Base-by-base conservation (phyloP, 2,329 filamentous ascomycete genomes). In the Trichoderma sp. region DNA sequence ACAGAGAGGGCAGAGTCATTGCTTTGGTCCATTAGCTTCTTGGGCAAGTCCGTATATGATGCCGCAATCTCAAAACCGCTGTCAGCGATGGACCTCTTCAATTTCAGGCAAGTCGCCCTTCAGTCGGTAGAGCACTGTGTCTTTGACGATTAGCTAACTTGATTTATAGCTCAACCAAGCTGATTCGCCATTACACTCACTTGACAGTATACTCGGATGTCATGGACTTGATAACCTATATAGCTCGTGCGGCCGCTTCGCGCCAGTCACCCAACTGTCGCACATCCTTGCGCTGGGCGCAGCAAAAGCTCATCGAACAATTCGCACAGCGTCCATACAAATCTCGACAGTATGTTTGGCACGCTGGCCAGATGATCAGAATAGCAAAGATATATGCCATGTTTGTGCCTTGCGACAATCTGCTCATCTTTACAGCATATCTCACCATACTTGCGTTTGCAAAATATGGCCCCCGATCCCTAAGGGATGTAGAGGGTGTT, bases 351-450 rank as follows among this genome's bases (percentile, higher is more conserved):
- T 74, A 79, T 7, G 73, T 76, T 9, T 79, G 76, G 75, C 79
- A 79, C 63, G 78, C 79, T 1, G 78, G 77, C 0, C 78, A 80
- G 32, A 80, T 80, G 18, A 73, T 78, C 6, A 76, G 76, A 11
- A 74, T 77, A 3, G 77, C 79, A 43, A 77, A 76, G 60, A 77
- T 79, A 36, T 78, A 78, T 57, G 61, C 78, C 1, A 77, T 78
- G 15, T 78, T 78, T 15, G 74, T 78, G 1, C 79, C 79, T 1
- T 79, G 78, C 58, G 78, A 80, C 58, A 77, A 79, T 34, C 75
- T 80, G 74, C 77, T 78, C 6, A 43, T 80, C 2, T 80, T 80
- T 67, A 79, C 79, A 75, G 78, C 77, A 64, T 80, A 78, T 62
- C 76, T 77, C 11, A 77, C 78, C 58, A 74, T 80, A 12, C 70